Base-by-base conservation (phyloP, 1,284 basidiomycete species). In the Ceratobasidium sp. region DNA sequence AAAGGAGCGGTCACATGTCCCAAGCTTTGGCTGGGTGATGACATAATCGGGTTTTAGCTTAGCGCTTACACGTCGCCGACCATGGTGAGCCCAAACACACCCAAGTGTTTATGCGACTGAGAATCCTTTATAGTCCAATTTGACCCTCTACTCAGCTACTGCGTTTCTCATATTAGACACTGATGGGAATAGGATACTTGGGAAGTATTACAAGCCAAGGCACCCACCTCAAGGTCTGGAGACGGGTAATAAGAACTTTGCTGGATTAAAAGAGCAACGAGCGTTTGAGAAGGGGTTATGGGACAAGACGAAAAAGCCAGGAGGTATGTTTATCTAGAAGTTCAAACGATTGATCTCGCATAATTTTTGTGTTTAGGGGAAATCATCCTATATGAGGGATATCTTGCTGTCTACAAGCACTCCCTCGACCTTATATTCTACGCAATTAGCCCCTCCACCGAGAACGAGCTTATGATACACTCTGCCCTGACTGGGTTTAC, bases 401-500 rank as follows among this genome's bases (percentile, higher is more conserved):
- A 97, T 83, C 90, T 99, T n/a, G 93, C 95, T 42, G 91, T 99
- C 28, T 98, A 97, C 88, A 95, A 95, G 83, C 92, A 98, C 82
- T 95, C 96, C 51, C 92, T 98, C 78, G 98, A 99, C 87, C 92
- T 99, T 83, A 94, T 97, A 80, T 93, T 99, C 85, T 98, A 98
- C 89, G 92, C 99, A 82, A 91, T 99, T 83, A 96, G 95, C 20
- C 93, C 95, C 3, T 89, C 95, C 13, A 89, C 90, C 2, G 97
- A 98, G 86, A 99, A 99, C 87, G 97, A 99, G 86, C 90, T 99
- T 80, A 99, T 99, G 96, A 92, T 99, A 60, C 92, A 94, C 79
- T 87, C 91, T 20, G 93, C 96, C 9, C 91, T 99, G 28, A 89
- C 88, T 63, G 95, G 96, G 0, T 94, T 98, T 83, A 90, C 92